A percentile compares a stretch with the other conserved stretches of the same genome.
Conservation (phyloP, 129 eudicot species). For the Flaveria trinervia region DNA sequence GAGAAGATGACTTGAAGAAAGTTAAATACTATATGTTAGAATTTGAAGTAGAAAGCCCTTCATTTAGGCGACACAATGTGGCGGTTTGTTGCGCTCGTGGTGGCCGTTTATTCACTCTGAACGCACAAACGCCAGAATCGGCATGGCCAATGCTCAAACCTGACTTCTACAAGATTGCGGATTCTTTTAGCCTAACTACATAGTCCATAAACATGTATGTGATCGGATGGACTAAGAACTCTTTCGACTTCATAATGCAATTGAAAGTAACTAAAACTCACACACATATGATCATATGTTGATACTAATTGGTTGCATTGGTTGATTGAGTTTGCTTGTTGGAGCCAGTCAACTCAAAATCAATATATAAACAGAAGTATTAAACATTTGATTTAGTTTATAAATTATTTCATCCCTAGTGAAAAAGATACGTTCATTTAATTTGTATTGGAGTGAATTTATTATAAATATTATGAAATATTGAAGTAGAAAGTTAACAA, state of each 20-base stretch:
- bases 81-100: slow-evolving; percentile 69
- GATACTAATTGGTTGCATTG: no score
- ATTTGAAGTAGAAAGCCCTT: slow-evolving; percentile 70
- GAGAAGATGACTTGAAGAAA: slow-evolving; percentile 55
- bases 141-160: slow-evolving; percentile 56
- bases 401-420: no score
- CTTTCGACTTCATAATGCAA: neutral
- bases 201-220: neutral
- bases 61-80: slow-evolving; percentile 71
- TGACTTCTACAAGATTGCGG: slow-evolving; percentile 59
- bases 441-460: no score
- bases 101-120: slow-evolving; percentile 72
- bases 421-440: no score
- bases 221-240: neutral
- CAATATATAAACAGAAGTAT: no score
- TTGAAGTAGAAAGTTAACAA: no score
- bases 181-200: slow-evolving; percentile 55
- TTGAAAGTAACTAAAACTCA: neutral
- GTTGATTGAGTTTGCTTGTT: no score
- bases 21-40: slow-evolving; percentile 73
- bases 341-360: no score
- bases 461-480: no score
- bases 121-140: slow-evolving; percentile 85
- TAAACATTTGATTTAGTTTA: no score
- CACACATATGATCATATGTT: neutral